A percentile compares a stretch with the other conserved stretches of the same genome.
These are phyloP conservation scores for Rhizopus stolonifer DNA, from an alignment of 371 early-diverging fungal genomes.

Conservation along the genomic window DNA sequence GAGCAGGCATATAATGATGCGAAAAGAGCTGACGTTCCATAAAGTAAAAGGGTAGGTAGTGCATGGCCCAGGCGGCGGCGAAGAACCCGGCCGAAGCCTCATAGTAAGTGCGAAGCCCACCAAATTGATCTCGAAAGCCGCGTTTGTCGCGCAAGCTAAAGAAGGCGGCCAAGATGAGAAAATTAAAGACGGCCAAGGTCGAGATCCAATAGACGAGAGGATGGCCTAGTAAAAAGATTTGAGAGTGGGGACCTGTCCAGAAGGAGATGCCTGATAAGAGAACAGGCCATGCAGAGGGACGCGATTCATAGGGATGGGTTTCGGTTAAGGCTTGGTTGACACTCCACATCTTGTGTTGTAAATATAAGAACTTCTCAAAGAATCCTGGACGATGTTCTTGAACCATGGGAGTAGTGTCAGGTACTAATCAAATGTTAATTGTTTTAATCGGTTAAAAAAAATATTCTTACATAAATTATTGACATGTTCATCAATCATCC, in stretches of 20 bases:
- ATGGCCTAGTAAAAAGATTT: slow-evolving; percentile 97
- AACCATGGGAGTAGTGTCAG: slow-evolving; percentile 35
- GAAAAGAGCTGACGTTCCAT: slow-evolving; percentile 93
- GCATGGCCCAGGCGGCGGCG: slow-evolving; percentile 84
- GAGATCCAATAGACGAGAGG: slow-evolving; percentile 90
- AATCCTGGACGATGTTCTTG: slow-evolving; percentile 62
- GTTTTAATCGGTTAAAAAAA: not conserved
- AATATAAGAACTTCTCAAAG: slow-evolving; percentile 76
- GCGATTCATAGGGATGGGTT: slow-evolving; percentile 87
- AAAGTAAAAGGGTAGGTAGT: slow-evolving; percentile 94
- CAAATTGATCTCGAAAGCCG: slow-evolving; percentile 60
- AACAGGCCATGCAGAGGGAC: slow-evolving; percentile 83
- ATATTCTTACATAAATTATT: slow-evolving; percentile 45
- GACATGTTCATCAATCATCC: slow-evolving; percentile 60
- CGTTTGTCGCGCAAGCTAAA: slow-evolving; percentile 71
- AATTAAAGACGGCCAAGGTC: slow-evolving; percentile 65
- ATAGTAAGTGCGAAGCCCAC: slow-evolving; percentile 43
- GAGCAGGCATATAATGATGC: slow-evolving; percentile 96
- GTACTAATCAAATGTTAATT: slow-evolving; percentile 28
- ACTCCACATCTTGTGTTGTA: slow-evolving; percentile 81
- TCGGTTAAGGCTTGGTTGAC: slow-evolving; percentile 81
- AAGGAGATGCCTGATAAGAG: slow-evolving; percentile 86
- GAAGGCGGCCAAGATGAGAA: slow-evolving; percentile 56
- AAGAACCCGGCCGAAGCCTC: slow-evolving; percentile 77
- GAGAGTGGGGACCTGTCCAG: slow-evolving; percentile 71